Base-by-base conservation (phyloP, 2,329 filamentous ascomycete species). In the Trichoderma citrinoviride region DNA sequence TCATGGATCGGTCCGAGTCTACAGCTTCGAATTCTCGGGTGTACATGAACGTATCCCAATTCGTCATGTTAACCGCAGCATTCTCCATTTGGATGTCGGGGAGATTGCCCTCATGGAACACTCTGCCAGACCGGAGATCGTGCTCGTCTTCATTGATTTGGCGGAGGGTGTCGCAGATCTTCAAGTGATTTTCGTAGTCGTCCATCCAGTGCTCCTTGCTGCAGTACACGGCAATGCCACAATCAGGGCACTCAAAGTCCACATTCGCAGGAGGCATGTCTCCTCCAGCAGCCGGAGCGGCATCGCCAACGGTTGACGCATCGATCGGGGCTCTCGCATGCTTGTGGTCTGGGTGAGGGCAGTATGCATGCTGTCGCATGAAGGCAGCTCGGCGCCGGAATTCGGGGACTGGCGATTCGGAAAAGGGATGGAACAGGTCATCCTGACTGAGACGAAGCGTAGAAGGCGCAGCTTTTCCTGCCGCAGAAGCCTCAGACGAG, bases 121-220 rank as follows among this genome's bases (percentile, higher is more conserved):
- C 90, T 29, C 95, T 86, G 3, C 95, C 95, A 19, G 92, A 97
- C 57, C 90, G 85, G 70, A 99, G 79, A 76, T 99, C 95, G 74
- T 99, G 96, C 71, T 99, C 95, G 74, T 99, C 95, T 79, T 99
- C 95, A 71, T 99, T 99, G 78, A 97, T 94, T 78, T 98, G 90
- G 69, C 90, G 84, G 64, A 99, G 80, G 0, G 91, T 91, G 73
- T 99, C 94, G 77, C 95, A 99, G 41, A 99, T 89, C 74, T 97
- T 87, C 67, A 99, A 77, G 77, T 99, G 95, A 19, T 88, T 85
- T 77, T 98, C 94, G 73, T 97, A 99, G 76, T 98, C 92, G 71
- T 96, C 92, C 75, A 91, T 92, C 91, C 94, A 98, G 76, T 99
- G 95, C 70, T 92, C 90, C 77, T 97, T 91, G 71, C 88, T 94